phyloP scores from a whole-genome alignment of 2,329 filamentous ascomycete genomes.

The Huntiella bhutanensis region DNA sequence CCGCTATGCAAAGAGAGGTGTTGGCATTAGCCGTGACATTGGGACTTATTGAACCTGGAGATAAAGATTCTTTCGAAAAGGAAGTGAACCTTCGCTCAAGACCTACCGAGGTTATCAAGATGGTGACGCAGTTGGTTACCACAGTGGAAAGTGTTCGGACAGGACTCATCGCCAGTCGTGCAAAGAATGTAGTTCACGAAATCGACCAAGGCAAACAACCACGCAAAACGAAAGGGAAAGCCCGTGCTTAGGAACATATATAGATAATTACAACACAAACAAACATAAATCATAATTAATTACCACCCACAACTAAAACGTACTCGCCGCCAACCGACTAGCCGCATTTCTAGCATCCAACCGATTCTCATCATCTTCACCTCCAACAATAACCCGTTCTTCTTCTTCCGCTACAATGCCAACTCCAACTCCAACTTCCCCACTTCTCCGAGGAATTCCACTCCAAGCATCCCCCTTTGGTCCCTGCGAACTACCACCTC shows the following conservation, averaged over 20 bases:
- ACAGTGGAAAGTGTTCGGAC: too few relatives aligned
- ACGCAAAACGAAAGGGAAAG: too few relatives aligned
- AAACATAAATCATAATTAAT: neutral
- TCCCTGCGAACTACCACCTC: slow-evolving; percentile 72
- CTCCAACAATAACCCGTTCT: slow-evolving; percentile 32
- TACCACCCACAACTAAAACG: slow-evolving; percentile 41
- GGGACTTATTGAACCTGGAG: too few relatives aligned
- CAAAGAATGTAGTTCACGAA: neutral
- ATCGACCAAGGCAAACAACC: too few relatives aligned
- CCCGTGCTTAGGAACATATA: neutral
- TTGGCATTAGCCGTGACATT: too few relatives aligned
- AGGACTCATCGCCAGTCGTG: neutral
- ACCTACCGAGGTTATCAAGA: too few relatives aligned
- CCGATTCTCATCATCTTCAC: slow-evolving; percentile 81
- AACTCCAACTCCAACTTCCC: slow-evolving; percentile 23
- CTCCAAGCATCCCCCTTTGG: slow-evolving; percentile 98
- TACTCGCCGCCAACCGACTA: slow-evolving; percentile 81
- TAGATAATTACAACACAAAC: neutral
- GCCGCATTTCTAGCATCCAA: slow-evolving; percentile 93
- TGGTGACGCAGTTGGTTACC: too few relatives aligned
- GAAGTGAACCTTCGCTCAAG: too few relatives aligned
- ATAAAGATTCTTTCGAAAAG: too few relatives aligned
- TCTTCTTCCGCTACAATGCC: slow-evolving; percentile 17
- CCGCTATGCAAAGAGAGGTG: too few relatives aligned
- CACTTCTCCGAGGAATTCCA: slow-evolving; percentile 50